Percentiles rank a stretch among this genome's conserved stretches.
These are phyloP conservation scores for Trichoderma sp. DNA, from an alignment of 2,329 filamentous ascomycete genomes.

Conservation along the genomic window DNA sequence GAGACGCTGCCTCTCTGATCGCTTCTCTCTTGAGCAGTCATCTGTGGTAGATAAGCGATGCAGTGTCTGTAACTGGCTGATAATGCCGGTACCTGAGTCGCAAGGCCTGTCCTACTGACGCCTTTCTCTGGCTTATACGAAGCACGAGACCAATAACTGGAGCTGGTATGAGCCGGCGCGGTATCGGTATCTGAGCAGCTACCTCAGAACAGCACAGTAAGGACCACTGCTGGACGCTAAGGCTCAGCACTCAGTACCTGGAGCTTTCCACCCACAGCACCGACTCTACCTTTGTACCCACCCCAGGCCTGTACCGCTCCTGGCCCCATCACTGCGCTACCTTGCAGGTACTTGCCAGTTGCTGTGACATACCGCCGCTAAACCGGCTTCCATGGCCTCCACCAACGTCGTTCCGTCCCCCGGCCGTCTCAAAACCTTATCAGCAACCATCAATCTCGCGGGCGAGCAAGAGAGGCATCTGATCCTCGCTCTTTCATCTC, in stretches of 20 bases:
- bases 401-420: conserved; percentile 11
- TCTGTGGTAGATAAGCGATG: neutral
- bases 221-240: neutral
- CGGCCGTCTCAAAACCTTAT: conserved; percentile 19
- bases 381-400: conserved; percentile 7
- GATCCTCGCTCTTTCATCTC: neutral
- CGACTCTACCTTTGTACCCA: neutral
- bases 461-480: conserved; percentile 1
- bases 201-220: neutral
- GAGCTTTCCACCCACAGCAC: neutral
- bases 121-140: neutral
- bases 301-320: neutral
- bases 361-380: neutral
- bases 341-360: neutral
- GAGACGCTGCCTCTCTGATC: neutral
- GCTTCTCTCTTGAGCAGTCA: neutral
- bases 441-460: neutral
- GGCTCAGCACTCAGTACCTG: neutral
- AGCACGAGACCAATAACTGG: conserved; percentile 9
- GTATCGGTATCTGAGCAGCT: neutral
- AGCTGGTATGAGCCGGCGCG: conserved; percentile 10
- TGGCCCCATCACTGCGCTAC: neutral
- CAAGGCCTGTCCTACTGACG: neutral
- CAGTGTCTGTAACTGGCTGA: neutral
- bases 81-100: neutral